Evolutionary conservation across 768 basidiomycete species (phyloP), one percentile per base, ranked within the genome.

Genomic region (Pisolithus marmoratus): DNA sequence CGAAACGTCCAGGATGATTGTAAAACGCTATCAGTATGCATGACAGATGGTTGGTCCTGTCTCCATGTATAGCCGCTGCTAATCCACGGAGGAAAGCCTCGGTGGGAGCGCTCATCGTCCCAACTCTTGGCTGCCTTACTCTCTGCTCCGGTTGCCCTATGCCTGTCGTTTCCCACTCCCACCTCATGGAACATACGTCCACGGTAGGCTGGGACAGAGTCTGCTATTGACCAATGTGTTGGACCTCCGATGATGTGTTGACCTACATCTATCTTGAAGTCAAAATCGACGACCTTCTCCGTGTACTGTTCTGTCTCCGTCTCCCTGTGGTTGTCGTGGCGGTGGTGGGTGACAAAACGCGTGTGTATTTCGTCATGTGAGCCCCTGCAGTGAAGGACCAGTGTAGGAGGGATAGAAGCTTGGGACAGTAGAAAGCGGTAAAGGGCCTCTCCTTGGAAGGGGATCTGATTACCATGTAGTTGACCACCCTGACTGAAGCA

Each of bases 391-490:
- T 73, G 76, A 5, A 86, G 60, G 34, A 68, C 64, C 53, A 77
- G 70, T 20, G 53, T 64, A 5, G 84, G 85, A 2, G 69, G 71
- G 2, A 58, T 66, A 29, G 59, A 63, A 2, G 83, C 74, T 48
- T 84, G 80, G 4, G 74, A 73, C 22, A 87, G 76, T 17, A 91
- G 69, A 65, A 88, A 91, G 51, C 85, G 80, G 63, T 86, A 88
- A 22, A 90, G 74, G 0, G 83, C 82, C 59, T 85, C 84, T 42
- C 85, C 84, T 85, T 11, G 52, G 48, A 7, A 42, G 29, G 19
- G 36, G 34, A 5, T 8, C 26, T 29, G 34, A 51, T 58, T 41
- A 37, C 20, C n/a, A 60, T 47, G 41, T 53, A 19, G 15, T 3
- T 22, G 41, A 31, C 0, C 47, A 1, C 6, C 27, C 24, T 37